Base-by-base conservation (phyloP, 2,329 filamentous ascomycete species). In the Endothia cerciana region DNA sequence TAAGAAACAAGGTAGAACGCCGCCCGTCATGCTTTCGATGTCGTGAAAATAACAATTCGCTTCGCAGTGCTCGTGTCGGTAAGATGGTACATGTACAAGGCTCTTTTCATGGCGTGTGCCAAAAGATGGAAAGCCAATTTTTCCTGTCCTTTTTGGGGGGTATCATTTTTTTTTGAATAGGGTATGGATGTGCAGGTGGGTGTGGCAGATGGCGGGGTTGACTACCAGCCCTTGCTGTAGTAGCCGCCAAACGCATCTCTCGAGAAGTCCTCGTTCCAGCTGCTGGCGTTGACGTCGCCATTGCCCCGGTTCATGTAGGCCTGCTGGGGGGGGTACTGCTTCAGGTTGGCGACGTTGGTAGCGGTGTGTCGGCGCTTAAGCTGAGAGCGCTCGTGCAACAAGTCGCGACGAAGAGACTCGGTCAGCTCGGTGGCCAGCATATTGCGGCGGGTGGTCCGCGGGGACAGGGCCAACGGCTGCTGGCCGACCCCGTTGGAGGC, bases 381-480 rank as follows among this genome's bases (percentile, higher is more conserved):
- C 75, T 98, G 94, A 74, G 97, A 93, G 62, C 95, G 90, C 77
- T 99, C 95, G 91, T 93, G 97, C 19, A 98, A 86, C 19, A 99
- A 88, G 73, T 97, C 92, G 72, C 93, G 91, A 28, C 95, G 89
- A 3, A 99, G 88, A 28, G 93, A 97, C 76, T 97, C 93, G 2
- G 94, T 97, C 63, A 99, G 83, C 80, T 99, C 95, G 0, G 92
- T 96, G 10, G 92, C 91, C 65, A 99, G 85, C 95, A 99, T 99
- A 78, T 97, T 96, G 68, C 94, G 88, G 61, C 95, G 88, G 0
- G 94, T 97, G 0, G 94, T 97, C 65, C 93, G 88, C 4, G 95
- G 95, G 5, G 95, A 98, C 70, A 97, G 85, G 1, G 93, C 91
- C 36, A 89, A 87, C 25, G 66, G 66, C 17, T 68, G 63, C 64